Conservation (phyloP, 2,329 filamentous ascomycete genomes). For the Daldinia sp. region DNA sequence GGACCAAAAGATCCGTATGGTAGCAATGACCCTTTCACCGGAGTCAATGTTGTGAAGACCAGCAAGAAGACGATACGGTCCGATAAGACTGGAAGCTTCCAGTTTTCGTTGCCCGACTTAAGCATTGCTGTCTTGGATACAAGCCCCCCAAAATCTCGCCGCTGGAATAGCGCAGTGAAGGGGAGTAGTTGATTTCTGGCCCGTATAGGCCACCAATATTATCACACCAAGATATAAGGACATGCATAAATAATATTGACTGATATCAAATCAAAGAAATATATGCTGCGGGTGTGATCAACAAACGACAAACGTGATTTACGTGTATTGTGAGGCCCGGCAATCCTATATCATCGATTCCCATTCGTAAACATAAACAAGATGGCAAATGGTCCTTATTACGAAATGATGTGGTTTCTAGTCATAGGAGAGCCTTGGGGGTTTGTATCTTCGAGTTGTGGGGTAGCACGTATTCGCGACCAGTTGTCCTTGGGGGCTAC, state of each 20-base stretch:
- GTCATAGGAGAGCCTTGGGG: conserved; percentile 4
- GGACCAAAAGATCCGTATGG: conserved; percentile 59
- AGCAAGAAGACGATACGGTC: conserved; percentile 56
- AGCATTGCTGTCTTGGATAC: conserved; percentile 69
- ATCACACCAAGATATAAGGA: not conserved
- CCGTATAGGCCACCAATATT: not conserved
- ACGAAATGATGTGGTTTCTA: conserved; percentile 4
- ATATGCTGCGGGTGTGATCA: not conserved
- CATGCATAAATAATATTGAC: not conserved
- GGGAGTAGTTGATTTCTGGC: not conserved
- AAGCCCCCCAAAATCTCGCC: conserved; percentile 18
- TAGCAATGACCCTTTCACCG: conserved; percentile 59
- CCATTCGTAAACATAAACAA: not conserved
- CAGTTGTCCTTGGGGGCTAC: conserved; percentile 8
- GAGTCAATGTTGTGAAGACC: conserved; percentile 63
- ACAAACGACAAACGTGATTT: not conserved
- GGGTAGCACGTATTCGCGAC: conserved; percentile 4
- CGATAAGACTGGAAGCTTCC: conserved; percentile 60
- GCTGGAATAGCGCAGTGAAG: conserved; percentile 13
- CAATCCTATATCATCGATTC: not conserved
- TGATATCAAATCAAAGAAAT: not conserved
- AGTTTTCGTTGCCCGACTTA: conserved; percentile 65
- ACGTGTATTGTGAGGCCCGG: not conserved
- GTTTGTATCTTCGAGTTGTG: conserved; percentile 3
- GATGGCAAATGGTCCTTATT: not conserved